A percentile compares a stretch with the other conserved stretches of the same genome.
Evolutionary conservation across 129 eudicot genomes (phyloP).

Genomic region (Flaveria bidentis): DNA sequence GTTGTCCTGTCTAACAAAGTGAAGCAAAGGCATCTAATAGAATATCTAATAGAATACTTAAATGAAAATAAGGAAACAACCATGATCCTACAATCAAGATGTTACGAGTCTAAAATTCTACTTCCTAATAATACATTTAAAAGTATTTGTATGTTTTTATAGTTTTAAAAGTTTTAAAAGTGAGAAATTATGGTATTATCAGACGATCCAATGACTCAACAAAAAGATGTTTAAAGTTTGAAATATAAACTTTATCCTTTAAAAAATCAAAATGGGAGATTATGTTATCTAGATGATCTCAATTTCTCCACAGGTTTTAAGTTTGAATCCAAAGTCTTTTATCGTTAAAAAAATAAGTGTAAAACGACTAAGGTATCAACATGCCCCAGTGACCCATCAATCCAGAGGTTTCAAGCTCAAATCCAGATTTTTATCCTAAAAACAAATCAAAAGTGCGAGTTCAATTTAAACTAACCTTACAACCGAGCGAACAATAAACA

Average conservation of each 20-base stretch:
- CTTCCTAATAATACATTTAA: too few relatives aligned
- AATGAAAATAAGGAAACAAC: neutral
- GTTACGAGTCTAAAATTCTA: too few relatives aligned
- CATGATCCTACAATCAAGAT: neutral
- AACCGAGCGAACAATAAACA: slow-evolving; percentile 91
- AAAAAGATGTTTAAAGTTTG: neutral
- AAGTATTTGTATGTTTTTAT: neutral
- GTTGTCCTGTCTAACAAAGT: slow-evolving; percentile 35
- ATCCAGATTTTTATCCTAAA: neutral
- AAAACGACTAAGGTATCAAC: too few relatives aligned
- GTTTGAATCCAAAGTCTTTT: too few relatives aligned
- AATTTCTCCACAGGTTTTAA: too few relatives aligned
- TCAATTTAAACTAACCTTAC: slow-evolving; percentile 65
- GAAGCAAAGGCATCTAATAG: slow-evolving; percentile 33
- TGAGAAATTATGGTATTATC: neutral
- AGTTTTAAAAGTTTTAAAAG: neutral
- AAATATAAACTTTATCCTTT: neutral
- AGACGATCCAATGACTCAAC: neutral
- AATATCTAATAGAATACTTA: slow-evolving; percentile 19
- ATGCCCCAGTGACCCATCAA: neutral
- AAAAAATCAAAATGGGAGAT: neutral
- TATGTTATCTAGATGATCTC: neutral
- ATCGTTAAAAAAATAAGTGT: too few relatives aligned
- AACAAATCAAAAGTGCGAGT: neutral
- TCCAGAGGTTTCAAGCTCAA: neutral